Conservation (phyloP, 2,329 filamentous ascomycete genomes). For the Ophiosphaerella narmari region DNA sequence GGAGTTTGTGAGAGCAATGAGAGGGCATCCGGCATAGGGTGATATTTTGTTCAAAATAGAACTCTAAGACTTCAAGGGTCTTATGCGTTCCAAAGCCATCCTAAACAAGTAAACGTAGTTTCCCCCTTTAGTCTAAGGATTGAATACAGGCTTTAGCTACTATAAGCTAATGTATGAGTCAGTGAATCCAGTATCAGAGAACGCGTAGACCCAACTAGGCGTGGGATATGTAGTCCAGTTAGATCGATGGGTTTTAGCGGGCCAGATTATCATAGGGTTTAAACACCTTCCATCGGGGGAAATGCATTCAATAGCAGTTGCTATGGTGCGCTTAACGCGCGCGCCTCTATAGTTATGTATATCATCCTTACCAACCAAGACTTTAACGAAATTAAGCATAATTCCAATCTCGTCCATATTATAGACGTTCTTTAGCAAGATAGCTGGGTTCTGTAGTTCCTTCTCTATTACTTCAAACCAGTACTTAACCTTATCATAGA, state of each 20-base stretch:
- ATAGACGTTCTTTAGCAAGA: conserved; percentile 2
- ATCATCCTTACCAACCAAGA: conserved; percentile 17
- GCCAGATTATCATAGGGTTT: conserved; percentile 21
- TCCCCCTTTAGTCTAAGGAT: too few relatives aligned
- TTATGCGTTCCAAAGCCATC: neutral
- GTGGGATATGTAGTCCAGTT: too few relatives aligned
- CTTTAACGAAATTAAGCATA: conserved; percentile 13
- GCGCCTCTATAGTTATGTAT: conserved; percentile 12
- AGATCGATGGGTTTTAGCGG: neutral
- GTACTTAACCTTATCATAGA: conserved; percentile 13
- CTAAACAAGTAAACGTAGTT: neutral
- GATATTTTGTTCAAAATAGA: neutral
- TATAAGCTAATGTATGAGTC: too few relatives aligned
- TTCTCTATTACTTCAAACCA: conserved; percentile 2
- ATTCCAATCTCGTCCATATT: conserved; percentile 5
- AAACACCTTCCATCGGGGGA: conserved; percentile 18
- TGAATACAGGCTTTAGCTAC: too few relatives aligned
- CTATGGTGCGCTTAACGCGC: conserved; percentile 17
- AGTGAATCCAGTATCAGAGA: neutral
- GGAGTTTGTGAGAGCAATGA: neutral
- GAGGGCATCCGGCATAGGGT: neutral
- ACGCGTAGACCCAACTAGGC: too few relatives aligned
- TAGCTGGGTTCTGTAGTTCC: conserved; percentile 3
- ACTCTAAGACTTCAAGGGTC: neutral
- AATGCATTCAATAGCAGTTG: conserved; percentile 19